Conservation (phyloP, 305 asterid genomes). For the Fraxinus xanthoxyloides region DNA sequence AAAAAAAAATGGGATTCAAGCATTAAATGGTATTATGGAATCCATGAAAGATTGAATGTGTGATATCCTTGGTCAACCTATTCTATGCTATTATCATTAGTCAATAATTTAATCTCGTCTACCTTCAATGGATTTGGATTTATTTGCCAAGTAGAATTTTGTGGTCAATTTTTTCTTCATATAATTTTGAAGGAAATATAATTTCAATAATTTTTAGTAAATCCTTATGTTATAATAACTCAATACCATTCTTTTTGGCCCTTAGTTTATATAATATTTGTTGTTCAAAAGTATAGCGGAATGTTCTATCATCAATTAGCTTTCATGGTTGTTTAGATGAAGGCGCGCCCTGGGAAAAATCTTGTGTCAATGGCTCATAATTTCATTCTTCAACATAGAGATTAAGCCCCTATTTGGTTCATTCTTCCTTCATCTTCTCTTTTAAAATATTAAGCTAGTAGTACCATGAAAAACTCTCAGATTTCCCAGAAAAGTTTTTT, state of each 20-base stretch:
- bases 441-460: neutral
- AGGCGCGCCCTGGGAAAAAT: neutral
- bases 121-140: neutral
- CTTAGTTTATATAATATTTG: neutral
- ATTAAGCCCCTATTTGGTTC: neutral
- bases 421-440: neutral
- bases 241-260: neutral
- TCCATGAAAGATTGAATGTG: neutral
- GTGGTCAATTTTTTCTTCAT: neutral
- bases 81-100: constrained; percentile 9
- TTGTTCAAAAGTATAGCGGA: neutral
- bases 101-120: neutral
- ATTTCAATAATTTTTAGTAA: neutral
- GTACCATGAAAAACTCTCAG: neutral
- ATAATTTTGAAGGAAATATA: neutral
- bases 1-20: neutral
- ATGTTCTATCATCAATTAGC: neutral
- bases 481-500: neutral
- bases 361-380: neutral
- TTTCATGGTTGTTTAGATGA: neutral
- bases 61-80: neutral
- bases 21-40: neutral
- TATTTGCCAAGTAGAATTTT: neutral
- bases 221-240: neutral
- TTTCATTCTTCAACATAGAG: neutral